Evolutionary conservation across 2,329 filamentous ascomycete species (phyloP), one percentile per base, ranked within the genome.

Genomic region (Sporothrix variecibatus): DNA sequence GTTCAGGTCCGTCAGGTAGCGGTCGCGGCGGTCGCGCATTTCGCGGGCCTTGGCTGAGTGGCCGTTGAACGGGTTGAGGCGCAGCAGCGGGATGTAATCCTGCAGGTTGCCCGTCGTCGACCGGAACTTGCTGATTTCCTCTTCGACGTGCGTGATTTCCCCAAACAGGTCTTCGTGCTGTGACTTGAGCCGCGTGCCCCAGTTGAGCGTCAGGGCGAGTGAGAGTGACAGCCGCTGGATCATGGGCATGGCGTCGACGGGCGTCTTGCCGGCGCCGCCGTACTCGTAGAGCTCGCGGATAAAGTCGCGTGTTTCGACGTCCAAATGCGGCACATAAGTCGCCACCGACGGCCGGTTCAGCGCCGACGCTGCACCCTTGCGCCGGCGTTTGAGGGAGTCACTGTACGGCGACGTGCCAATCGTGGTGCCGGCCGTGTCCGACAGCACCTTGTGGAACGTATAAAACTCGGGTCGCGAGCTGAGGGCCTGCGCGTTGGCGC

Each of bases 361-460:
- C 0, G 93, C 93, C 0, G 92, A 93, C 1, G 92, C 93, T 1
- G 93, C 93, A 0, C 92, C 92, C 83, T 94, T 94, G 75, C 93
- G 88, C 6, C 92, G 88, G 26, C 87, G 85, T 81, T 94, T 95
- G 83, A 92, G 94, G 2, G 90, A 93, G 71, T 94, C 92, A 76
- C 94, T 92, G 91, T 93, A 95, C 0, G 93, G 93, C 0, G 92
- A 94, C 0, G 93, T 94, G 0, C 93, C 93, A 75, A 96, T 94
- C 0, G 93, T 95, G 81, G 94, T 93, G 8, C 92, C 93, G 77
- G 94, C 91, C 0, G 91, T 93, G 53, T 86, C 89, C 1, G 92
- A 93, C 3, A 94, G 91, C 4, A 94, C 91, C 6, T 87, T 92
- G 82, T 95, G 93, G 81, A 95, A 95, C 0, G 93, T 95, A 81